Evolutionary conservation across 495 filamentous ascomycete genomes (phyloP).

Genomic region (Hypoxylon fragiforme): DNA sequence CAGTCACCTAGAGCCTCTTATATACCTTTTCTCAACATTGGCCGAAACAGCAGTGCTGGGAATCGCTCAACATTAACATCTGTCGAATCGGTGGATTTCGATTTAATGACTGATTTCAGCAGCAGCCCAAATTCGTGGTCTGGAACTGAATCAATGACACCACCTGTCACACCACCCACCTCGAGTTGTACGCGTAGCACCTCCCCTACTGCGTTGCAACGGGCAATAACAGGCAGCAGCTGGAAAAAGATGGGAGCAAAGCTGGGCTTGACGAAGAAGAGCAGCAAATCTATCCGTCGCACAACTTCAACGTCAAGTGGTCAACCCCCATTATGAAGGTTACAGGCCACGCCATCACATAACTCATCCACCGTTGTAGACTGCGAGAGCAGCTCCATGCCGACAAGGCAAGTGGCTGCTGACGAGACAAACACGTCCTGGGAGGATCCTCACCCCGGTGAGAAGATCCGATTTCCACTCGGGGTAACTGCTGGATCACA

Average conservation of each 20-base stretch:
- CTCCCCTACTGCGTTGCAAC: constrained; percentile 55
- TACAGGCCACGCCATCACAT: constrained; percentile 56
- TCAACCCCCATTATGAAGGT: constrained; percentile 53
- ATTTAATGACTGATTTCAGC: constrained; percentile 55
- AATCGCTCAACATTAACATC: constrained; percentile 47
- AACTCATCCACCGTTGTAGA: constrained; percentile 37
- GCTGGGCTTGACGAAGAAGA: constrained; percentile 68
- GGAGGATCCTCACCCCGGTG: constrained; percentile 53
- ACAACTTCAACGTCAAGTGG: constrained; percentile 43
- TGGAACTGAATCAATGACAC: constrained; percentile 76
- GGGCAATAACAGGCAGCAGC: constrained; percentile 55
- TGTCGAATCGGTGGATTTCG: constrained; percentile 39
- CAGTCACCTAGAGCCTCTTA: constrained; percentile 50
- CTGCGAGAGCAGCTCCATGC: constrained; percentile 19
- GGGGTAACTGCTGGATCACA: constrained; percentile 36
- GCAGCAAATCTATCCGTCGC: constrained; percentile 45
- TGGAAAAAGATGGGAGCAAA: constrained; percentile 89
- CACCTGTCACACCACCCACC: constrained; percentile 81
- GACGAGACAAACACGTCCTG: constrained; percentile 31
- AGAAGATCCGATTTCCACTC: constrained; percentile 42
- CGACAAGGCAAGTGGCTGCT: constrained; percentile 24
- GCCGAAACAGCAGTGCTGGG: constrained; percentile 37
- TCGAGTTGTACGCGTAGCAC: constrained; percentile 58
- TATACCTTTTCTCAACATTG: constrained; percentile 48
- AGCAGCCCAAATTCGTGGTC: constrained; percentile 55